Evolutionary conservation across 1,284 basidiomycete species (phyloP).

Genomic region (Papiliotrema nemorosa): DNA sequence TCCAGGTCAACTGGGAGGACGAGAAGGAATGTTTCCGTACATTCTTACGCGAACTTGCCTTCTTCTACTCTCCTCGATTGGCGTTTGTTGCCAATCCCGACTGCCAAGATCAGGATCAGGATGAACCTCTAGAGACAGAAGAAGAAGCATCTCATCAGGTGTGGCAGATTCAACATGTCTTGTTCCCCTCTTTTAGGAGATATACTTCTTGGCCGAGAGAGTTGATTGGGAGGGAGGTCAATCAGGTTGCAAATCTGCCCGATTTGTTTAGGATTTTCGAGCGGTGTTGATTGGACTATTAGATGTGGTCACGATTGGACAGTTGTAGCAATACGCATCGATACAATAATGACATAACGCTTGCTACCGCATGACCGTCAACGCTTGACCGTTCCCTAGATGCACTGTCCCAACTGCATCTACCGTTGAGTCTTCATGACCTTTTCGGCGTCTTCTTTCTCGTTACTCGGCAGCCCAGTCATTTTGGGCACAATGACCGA

Average conservation of each 20-base stretch:
- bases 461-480: constrained; percentile 16
- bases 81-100: constrained; percentile 21
- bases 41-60: constrained; percentile 83
- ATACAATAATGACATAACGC: no score
- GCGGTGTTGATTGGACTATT: constrained; percentile 54
- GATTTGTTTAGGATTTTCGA: constrained; percentile 89
- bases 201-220: constrained; percentile 65
- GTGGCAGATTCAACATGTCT: constrained; percentile 82
- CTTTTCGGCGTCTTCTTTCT: constrained; percentile 24
- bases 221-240: constrained; percentile 59
- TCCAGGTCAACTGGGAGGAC: constrained; percentile 78
- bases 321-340: not conserved
- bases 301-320: not conserved
- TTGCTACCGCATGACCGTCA: no score
- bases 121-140: constrained; percentile 19
- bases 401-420: not conserved
- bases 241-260: constrained; percentile 80
- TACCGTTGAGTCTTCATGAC: constrained; percentile 8
- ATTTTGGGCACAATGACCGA: constrained; percentile 24
- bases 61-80: constrained; percentile 75
- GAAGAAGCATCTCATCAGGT: constrained; percentile 53
- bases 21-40: constrained; percentile 82
- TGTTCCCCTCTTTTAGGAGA: constrained; percentile 76
- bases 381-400: not conserved
- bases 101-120: constrained; percentile 6